A percentile compares a stretch with the other conserved stretches of the same genome.
Conservation (phyloP, 371 early-diverging fungal genomes). For the Apophysomyces ossiformis region DNA sequence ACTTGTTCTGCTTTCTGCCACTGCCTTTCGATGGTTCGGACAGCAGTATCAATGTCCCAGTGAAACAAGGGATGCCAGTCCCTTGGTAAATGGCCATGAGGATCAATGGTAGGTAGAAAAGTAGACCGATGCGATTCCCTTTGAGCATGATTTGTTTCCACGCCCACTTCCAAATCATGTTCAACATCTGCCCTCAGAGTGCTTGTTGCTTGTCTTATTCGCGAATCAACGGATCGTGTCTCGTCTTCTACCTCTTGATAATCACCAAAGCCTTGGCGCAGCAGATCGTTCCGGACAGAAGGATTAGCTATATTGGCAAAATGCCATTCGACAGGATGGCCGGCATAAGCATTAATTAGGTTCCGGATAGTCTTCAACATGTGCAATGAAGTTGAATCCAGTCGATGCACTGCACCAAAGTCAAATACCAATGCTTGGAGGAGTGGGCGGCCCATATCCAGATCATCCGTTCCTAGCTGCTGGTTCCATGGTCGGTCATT, state of each 20-base stretch:
- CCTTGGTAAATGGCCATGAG: slow-evolving; percentile 12
- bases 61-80: slow-evolving; percentile 40
- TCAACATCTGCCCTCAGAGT: neutral
- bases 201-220: neutral
- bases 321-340: slow-evolving; percentile 45
- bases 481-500: slow-evolving; percentile 60
- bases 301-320: slow-evolving; percentile 37
- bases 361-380: slow-evolving; percentile 49
- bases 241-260: neutral
- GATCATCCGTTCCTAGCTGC: slow-evolving; percentile 25
- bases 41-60: slow-evolving; percentile 41
- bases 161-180: slow-evolving; percentile 1
- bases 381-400: slow-evolving; percentile 67
- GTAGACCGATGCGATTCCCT: neutral
- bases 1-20: neutral
- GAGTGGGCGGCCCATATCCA: slow-evolving; percentile 1
- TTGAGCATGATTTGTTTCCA: slow-evolving; percentile 9
- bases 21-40: slow-evolving; percentile 11
- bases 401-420: slow-evolving; percentile 62
- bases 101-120: neutral
- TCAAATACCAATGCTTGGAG: slow-evolving; percentile 67
- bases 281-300: slow-evolving; percentile 32
- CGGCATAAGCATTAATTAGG: slow-evolving; percentile 50
- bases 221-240: neutral
- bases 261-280: slow-evolving; percentile 39